phyloP scores from a whole-genome alignment of 163 green algal genomes.

The Dunaliella salina region DNA sequence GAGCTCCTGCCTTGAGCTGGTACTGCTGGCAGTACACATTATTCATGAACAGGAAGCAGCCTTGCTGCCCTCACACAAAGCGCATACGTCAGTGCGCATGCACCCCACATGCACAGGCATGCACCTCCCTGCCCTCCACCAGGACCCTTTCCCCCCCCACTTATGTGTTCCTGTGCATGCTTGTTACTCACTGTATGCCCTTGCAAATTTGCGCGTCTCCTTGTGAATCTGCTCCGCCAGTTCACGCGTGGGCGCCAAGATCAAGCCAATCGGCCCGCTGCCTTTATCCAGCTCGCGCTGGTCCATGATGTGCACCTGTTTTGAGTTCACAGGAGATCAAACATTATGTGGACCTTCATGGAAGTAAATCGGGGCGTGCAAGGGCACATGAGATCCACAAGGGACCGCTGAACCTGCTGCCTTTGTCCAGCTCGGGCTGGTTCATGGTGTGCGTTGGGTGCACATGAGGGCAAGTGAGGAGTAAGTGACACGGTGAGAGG shows the following conservation, averaged over 20 bases:
- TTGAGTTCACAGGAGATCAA: too few species aligned
- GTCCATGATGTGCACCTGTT: conserved; percentile 72
- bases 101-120: neutral
- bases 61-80: neutral
- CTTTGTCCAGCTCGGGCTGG: conserved; percentile 69
- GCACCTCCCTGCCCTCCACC: too few species aligned
- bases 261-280: conserved; percentile 73
- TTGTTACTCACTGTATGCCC: conserved; percentile 44
- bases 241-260: conserved; percentile 88
- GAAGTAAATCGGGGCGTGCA: too few species aligned
- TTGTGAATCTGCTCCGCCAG: conserved; percentile 94
- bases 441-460: conserved; percentile 87
- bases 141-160: too few species aligned
- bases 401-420: conserved; percentile 76
- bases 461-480: too few species aligned
- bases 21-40: too few species aligned
- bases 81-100: neutral
- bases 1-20: too few species aligned
- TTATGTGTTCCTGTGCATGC: neutral
- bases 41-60: neutral
- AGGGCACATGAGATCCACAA: too few species aligned
- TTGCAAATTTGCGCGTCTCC: conserved; percentile 63
- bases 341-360: too few species aligned
- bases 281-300: conserved; percentile 70
- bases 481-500: too few species aligned